Base-by-base conservation (phyloP, 169 alveolate genomes). In the Cryptosporidium sp. region DNA sequence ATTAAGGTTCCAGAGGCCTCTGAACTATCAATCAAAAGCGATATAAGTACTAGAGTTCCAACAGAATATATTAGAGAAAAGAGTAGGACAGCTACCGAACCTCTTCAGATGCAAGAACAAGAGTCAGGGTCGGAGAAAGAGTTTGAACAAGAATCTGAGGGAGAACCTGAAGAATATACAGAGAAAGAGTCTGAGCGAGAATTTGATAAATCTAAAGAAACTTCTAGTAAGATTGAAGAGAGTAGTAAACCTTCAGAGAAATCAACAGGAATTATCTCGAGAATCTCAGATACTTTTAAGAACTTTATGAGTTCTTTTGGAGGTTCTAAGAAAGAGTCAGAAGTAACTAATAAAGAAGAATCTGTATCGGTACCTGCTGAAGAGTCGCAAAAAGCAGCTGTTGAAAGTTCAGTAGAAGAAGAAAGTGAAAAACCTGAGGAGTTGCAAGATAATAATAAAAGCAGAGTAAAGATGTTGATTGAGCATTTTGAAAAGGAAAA, bases 401-500 rank as follows among this genome's bases (percentile, higher is more conserved):
- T 67, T 67, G 86, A 56, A 16, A 10, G 60, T 10, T 10, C 29
- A 14, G 60, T 6, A 18, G 29, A 58, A 16, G 70, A 60, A 26
- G 52, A 48, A 18, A 61, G 6, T 31, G 89, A 80, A 45, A 35
- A 23, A 8, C 4, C 61, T 16, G 45, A 10, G 16, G 9, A 29
- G 1, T 10, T 23, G 0, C 69, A 0, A 10, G 67, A 4, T 0
- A 3, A 16, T 12, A 73, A 73, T 39, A 60, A 33, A 73, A 35
- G 70, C 56, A 73, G 72, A 73, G 86, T 73, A 21, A 73, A 73
- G 33, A 56, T 37, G 58, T 42, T 73, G 35, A 73, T 73, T 6
- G 56, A 56, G 18, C 86, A 6, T 53, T 73, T 73, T 35, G 86
- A 73, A 33, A 56, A 37, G 14, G 86, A 73, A 65, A 65, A 65